Evolutionary conservation across 1,284 basidiomycete genomes (phyloP).

Genomic region (Neolentinus lepideus): DNA sequence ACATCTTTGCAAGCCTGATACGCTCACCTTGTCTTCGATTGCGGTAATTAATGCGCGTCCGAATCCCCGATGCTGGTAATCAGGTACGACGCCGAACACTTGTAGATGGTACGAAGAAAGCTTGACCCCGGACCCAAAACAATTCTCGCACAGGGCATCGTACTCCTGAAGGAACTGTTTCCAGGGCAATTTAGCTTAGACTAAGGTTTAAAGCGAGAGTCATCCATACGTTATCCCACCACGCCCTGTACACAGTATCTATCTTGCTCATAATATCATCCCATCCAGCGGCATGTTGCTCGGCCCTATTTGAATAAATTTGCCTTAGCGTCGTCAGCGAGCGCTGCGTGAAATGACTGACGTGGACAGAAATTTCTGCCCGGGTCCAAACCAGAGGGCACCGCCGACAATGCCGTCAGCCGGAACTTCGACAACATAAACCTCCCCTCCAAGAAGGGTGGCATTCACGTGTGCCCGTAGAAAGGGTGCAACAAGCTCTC

Average conservation of each 20-base stretch:
- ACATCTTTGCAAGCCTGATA: neutral
- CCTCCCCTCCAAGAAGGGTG: neutral
- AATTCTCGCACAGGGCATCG: constrained; percentile 8
- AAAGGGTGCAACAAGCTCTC: neutral
- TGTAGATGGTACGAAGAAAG: constrained; percentile 15
- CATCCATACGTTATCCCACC: neutral
- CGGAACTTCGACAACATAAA: neutral
- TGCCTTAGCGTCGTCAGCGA: neutral
- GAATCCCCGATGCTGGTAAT: constrained; percentile 12
- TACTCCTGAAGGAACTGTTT: constrained; percentile 5
- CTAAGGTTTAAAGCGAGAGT: neutral
- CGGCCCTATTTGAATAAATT: neutral
- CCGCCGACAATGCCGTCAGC: neutral
- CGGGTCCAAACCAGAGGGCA: neutral
- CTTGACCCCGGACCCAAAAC: constrained; percentile 12
- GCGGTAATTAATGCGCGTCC: constrained; percentile 9
- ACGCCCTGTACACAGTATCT: neutral
- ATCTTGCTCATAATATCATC: neutral
- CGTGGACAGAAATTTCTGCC: neutral
- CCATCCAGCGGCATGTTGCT: neutral
- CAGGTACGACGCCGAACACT: constrained; percentile 12
- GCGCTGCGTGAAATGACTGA: neutral
- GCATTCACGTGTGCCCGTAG: neutral
- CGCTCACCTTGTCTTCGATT: constrained; percentile 12
- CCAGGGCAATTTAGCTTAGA: neutral